phyloP scores from a whole-genome alignment of 179 eudicot genomes.

The Silene coronaria region DNA sequence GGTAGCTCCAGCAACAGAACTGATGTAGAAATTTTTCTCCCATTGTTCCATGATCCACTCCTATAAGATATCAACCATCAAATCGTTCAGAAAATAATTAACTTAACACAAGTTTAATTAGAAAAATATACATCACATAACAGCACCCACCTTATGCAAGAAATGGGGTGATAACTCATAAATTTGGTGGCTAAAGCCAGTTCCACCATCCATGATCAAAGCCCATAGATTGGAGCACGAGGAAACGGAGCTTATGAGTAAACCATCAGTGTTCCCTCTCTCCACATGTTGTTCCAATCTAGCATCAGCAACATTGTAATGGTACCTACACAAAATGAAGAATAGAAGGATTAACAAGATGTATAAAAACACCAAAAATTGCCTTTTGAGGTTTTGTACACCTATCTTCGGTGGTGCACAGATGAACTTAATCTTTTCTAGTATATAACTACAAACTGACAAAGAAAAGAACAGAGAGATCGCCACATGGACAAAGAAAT shows the following conservation, averaged over 20 bases:
- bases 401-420: not conserved
- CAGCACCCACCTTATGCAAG: constrained; percentile 54
- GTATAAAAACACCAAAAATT: not conserved
- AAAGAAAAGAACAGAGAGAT: not conserved
- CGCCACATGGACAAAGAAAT: not conserved
- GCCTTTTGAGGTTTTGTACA: not conserved
- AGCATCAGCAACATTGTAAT: constrained; percentile 75
- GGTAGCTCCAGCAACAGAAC: constrained; percentile 64
- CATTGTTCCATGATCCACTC: constrained; percentile 90
- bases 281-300: constrained; percentile 78
- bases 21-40: constrained; percentile 76
- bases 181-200: constrained; percentile 61
- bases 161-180: constrained; percentile 67
- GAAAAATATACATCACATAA: not conserved
- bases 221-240: constrained; percentile 81
- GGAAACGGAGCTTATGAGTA: constrained; percentile 65
- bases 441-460: not conserved
- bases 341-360: constrained; percentile 8
- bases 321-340: constrained; percentile 43
- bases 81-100: not conserved
- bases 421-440: not conserved
- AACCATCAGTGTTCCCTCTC: constrained; percentile 69
- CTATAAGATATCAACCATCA: constrained; percentile 25
- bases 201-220: constrained; percentile 84
- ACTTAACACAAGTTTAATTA: not conserved